These are phyloP conservation scores for Crucibulum parvulum DNA, from an alignment of 1,284 basidiomycete genomes.

Conservation along the genomic window DNA sequence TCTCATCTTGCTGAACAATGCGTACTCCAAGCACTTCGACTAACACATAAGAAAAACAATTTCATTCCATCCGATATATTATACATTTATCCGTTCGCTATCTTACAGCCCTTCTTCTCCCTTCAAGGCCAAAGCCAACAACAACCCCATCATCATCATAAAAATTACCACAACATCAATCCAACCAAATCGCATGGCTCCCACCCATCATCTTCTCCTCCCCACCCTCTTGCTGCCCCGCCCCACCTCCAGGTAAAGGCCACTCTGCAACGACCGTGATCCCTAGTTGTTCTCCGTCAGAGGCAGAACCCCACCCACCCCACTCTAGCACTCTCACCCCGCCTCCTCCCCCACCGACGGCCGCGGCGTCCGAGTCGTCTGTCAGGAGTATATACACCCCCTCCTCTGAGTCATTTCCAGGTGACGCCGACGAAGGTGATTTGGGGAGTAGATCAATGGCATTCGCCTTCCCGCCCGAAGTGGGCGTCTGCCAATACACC, in stretches of 20 bases:
- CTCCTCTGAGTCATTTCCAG: constrained; percentile 13
- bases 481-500: constrained; percentile 37
- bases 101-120: too few species aligned
- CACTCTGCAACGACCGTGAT: constrained; percentile 45
- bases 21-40: too few species aligned
- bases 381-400: constrained; percentile 46
- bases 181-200: constrained; percentile 55
- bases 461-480: constrained; percentile 55
- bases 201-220: constrained; percentile 39
- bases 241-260: constrained; percentile 27
- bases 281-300: constrained; percentile 20
- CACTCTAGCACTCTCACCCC: constrained; percentile 53
- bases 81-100: too few species aligned
- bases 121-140: too few species aligned
- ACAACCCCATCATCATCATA: background rate
- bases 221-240: constrained; percentile 1
- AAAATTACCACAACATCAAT: constrained; percentile 26
- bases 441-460: constrained; percentile 50
- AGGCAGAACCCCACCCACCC: constrained; percentile 43
- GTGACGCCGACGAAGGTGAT: background rate
- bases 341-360: constrained; percentile 31
- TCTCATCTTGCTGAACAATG: too few species aligned
- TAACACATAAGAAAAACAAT: too few species aligned
- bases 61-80: too few species aligned
- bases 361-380: constrained; percentile 48